phyloP scores from a whole-genome alignment of 352 stramenopile genomes.

The Phytophthora colocasiae region DNA sequence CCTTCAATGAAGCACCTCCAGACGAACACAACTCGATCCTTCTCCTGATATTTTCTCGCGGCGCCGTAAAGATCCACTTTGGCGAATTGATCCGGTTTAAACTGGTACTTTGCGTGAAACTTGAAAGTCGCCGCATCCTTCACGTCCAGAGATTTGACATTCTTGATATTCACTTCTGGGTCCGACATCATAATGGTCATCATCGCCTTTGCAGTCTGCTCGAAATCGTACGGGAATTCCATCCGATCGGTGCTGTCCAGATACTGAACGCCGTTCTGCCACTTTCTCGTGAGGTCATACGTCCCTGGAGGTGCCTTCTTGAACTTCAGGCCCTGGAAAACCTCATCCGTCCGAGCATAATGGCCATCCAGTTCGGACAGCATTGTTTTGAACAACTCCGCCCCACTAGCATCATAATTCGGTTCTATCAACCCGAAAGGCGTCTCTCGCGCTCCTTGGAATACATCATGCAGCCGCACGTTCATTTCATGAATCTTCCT shows the following conservation, averaged over 20 bases:
- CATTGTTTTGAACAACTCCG: slow-evolving; percentile 6
- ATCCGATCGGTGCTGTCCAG: slow-evolving; percentile 29
- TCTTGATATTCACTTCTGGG: background rate
- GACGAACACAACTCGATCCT: background rate
- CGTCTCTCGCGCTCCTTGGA: background rate
- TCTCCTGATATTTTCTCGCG: background rate
- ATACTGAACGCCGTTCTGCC: slow-evolving; percentile 16
- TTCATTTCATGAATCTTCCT: slow-evolving; percentile 20
- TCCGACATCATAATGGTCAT: slow-evolving; percentile 17
- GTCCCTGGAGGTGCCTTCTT: background rate
- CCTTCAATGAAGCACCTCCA: background rate
- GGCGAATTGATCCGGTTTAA: background rate
- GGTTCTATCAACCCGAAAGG: slow-evolving; percentile 2
- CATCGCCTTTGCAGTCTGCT: slow-evolving; percentile 8
- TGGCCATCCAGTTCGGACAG: slow-evolving; percentile 1
- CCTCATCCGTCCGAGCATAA: slow-evolving; percentile 19
- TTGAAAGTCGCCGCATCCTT: slow-evolving; percentile 13
- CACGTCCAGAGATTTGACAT: background rate
- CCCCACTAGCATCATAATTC: background rate
- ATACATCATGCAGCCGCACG: background rate
- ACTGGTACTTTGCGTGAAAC: slow-evolving; percentile 14
- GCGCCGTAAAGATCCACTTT: background rate
- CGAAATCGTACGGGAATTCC: slow-evolving; percentile 14
- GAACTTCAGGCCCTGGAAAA: slow-evolving; percentile 16
- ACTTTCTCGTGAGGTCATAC: slow-evolving; percentile 14